phyloP scores from a whole-genome alignment of 2,329 filamentous ascomycete genomes.

The Onygena corvina region DNA sequence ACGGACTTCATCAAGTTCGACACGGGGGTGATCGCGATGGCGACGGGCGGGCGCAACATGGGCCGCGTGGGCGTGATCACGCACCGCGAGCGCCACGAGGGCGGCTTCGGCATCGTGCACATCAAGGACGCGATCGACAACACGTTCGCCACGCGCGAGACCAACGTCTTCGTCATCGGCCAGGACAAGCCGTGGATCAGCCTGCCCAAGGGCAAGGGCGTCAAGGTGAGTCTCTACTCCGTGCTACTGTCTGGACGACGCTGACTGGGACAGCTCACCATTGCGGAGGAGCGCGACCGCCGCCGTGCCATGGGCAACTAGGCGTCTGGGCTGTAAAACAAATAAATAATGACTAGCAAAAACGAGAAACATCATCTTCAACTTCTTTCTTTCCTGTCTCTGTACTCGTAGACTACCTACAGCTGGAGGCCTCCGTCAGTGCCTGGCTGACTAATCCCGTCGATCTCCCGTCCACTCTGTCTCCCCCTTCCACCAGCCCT shows the following conservation, averaged over 20 bases:
- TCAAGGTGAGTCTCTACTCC: conserved; percentile 50
- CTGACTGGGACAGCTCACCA: conserved; percentile 55
- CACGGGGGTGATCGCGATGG: conserved; percentile 95
- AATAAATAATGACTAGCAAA: conserved; percentile 1
- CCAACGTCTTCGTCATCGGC: conserved; percentile 99
- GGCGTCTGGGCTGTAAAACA: conserved; percentile 4
- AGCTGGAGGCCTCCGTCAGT: background rate
- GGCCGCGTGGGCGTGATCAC: conserved; percentile 99
- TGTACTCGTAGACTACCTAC: too few relatives aligned
- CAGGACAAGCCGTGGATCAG: conserved; percentile 98
- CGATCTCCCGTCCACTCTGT: conserved; percentile 2
- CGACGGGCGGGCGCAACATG: conserved; percentile 99
- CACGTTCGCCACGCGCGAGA: conserved; percentile 97
- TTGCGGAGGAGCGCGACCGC: conserved; percentile 98
- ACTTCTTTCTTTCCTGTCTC: background rate
- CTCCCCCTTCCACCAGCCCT: background rate
- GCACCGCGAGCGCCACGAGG: conserved; percentile 98
- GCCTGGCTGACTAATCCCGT: conserved; percentile 2
- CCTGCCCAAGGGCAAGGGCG: conserved; percentile 99
- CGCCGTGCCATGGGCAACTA: conserved; percentile 53
- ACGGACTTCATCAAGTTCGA: conserved; percentile 97
- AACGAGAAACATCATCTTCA: conserved; percentile 1
- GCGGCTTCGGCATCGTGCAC: conserved; percentile 99
- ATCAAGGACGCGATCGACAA: conserved; percentile 99
- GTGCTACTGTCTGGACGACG: background rate